Base-by-base conservation (phyloP, 2,329 filamentous ascomycete genomes). In the Pseudocercospora fuligena region DNA sequence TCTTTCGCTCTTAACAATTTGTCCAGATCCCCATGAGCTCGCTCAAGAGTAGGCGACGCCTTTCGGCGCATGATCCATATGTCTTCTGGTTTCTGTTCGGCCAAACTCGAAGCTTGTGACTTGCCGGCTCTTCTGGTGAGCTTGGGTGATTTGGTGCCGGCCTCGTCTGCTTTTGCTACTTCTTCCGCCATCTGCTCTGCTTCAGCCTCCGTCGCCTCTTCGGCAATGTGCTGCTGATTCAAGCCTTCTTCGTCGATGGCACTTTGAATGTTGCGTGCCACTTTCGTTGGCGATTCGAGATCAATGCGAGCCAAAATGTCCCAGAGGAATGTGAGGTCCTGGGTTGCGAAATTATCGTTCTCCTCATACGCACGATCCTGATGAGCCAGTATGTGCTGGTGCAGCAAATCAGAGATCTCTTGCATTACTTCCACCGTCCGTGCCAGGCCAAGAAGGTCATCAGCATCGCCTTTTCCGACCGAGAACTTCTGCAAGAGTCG, bases 171-270 rank as follows among this genome's bases (percentile, higher is more conserved):
- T 27, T 84, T 82, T 21, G 92, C 84, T 11, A 94, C 86, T 64
- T 90, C 86, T 75, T 93, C 87, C 5, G 92, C 92, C 57, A 97
- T 82, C 1, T 87, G 87, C 25, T 92, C 87, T 73, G 95, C 88
- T 67, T 90, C 87, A 21, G 85, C 87, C 0, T 89, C 88, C 69
- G 92, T 88, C 61, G 86, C 88, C 67, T 94, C 89, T 72, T 95
- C 89, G 1, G 90, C 85, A 40, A 90, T 87, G 73, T 97, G 94
- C 73, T 92, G 90, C 71, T 92, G 88, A 16, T 89, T 84, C n/a
- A 98, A 82, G 0, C 93, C 92, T 69, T 97, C 94, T 80, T 98
- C 95, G 74, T 99, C 95, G 65, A 99, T 97, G 3, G 94, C 90
- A 2, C 86, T 83, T 59, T 86, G 81, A 66, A 99, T 97, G 23